A percentile compares a stretch with the other conserved stretches of the same genome.
Conservation (phyloP, 2,329 filamentous ascomycete genomes). For the Ilyonectria robusta region DNA sequence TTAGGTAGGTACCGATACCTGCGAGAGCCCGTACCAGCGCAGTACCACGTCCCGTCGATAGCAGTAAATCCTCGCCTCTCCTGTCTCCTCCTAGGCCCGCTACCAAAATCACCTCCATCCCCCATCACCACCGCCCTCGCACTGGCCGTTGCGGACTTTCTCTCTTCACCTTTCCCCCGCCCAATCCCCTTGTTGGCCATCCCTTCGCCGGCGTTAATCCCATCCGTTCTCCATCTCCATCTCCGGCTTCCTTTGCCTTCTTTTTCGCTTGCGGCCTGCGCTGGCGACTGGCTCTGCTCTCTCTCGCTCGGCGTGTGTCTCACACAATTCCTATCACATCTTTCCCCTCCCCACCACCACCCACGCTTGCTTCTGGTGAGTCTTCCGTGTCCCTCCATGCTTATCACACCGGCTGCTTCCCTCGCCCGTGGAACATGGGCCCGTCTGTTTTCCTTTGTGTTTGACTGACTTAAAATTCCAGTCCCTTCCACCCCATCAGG, state of each 20-base stretch:
- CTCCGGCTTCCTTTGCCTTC: constrained; percentile 10
- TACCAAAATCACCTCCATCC: constrained; percentile 26
- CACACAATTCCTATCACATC: constrained; percentile 34
- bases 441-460: constrained; percentile 21
- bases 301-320: constrained; percentile 30
- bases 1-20: constrained; percentile 29
- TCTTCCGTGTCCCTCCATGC: constrained; percentile 26
- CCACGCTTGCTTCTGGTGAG: constrained; percentile 36
- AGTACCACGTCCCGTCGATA: constrained; percentile 26
- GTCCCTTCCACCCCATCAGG: constrained; percentile 19
- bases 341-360: constrained; percentile 26
- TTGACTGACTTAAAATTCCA: constrained; percentile 37
- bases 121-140: constrained; percentile 16
- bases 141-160: constrained; percentile 1
- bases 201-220: constrained; percentile 24
- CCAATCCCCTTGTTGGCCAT: constrained; percentile 13
- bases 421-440: constrained; percentile 25
- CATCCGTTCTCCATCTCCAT: constrained; percentile 10
- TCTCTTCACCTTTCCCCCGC: constrained; percentile 9
- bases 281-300: constrained; percentile 44
- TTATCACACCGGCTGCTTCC: constrained; percentile 20
- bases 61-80: constrained; percentile 32
- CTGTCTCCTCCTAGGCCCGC: constrained; percentile 17
- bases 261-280: constrained; percentile 42
- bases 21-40: constrained; percentile 22